Percentiles rank a stretch among this genome's conserved stretches.
Evolutionary conservation across 371 early-diverging fungal species (phyloP).

Genomic region (Apophysomyces elegans): DNA sequence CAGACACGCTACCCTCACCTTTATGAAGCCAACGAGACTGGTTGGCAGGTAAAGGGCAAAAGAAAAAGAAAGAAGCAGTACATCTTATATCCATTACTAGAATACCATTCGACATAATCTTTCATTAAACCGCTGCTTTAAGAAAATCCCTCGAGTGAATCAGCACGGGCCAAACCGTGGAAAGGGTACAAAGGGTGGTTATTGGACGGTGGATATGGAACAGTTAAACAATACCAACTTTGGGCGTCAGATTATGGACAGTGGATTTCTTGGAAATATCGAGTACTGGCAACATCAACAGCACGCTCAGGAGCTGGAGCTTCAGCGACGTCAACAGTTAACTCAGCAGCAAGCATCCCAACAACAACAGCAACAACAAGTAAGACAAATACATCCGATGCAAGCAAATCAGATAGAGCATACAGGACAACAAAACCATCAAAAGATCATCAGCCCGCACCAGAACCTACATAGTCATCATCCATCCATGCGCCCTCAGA

Average conservation of each 20-base stretch:
- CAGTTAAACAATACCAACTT: conserved; percentile 45
- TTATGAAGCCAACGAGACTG: conserved; percentile 66
- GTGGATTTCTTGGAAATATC: conserved; percentile 39
- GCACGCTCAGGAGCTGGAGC: conserved; percentile 27
- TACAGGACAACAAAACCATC: conserved; percentile 2
- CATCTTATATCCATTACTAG: conserved; percentile 15
- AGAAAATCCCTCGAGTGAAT: conserved; percentile 69
- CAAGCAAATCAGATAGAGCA: conserved; percentile 7
- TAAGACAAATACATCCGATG: conserved; percentile 8
- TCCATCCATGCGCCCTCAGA: conserved; percentile 2
- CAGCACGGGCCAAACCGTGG: conserved; percentile 30
- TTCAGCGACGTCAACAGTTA: conserved; percentile 21
- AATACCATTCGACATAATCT: conserved; percentile 85
- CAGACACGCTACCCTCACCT: conserved; percentile 66
- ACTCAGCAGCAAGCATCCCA: conserved; percentile 14
- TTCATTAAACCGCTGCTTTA: conserved; percentile 69
- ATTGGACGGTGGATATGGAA: conserved; percentile 64
- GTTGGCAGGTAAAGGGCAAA: conserved; percentile 59
- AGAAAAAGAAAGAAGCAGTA: background rate
- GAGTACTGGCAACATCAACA: conserved; percentile 47
- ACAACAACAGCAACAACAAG: conserved; percentile 14
- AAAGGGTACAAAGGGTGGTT: conserved; percentile 57
- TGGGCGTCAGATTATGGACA: conserved; percentile 46
- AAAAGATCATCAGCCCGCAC: conserved; percentile 2
- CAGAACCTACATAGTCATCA: background rate